A percentile compares a stretch with the other conserved stretches of the same genome.
Conservation (phyloP, 257 asterid genomes). For the Verbena officinalis region DNA sequence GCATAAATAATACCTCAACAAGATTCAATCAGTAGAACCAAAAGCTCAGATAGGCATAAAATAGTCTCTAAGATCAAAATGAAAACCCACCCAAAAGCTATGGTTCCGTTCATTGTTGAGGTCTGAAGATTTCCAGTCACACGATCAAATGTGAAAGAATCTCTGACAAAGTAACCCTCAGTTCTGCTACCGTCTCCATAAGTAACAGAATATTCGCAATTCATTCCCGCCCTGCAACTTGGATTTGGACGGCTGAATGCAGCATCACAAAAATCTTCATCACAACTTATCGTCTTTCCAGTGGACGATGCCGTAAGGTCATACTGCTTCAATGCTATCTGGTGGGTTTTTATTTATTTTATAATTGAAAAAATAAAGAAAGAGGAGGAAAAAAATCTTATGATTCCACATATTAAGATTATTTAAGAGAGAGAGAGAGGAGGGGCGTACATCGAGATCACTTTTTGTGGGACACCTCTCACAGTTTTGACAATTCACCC, state of each 20-base stretch:
- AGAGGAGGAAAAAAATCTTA: background rate
- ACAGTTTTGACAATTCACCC: conserved; percentile 94
- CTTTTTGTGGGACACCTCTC: conserved; percentile 79
- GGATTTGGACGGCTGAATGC: conserved; percentile 52
- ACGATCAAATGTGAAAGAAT: conserved; percentile 65
- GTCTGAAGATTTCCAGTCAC: conserved; percentile 82
- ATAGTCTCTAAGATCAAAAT: conserved; percentile 23
- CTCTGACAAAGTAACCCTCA: conserved; percentile 84
- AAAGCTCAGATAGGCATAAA: conserved; percentile 13
- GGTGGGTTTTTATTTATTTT: conserved; percentile 14
- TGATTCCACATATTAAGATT: background rate
- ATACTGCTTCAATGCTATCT: conserved; percentile 77
- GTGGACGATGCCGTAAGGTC: conserved; percentile 75
- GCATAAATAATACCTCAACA: conserved; percentile 19
- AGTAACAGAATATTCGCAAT: conserved; percentile 76
- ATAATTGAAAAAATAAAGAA: too few species aligned
- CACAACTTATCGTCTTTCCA: conserved; percentile 67
- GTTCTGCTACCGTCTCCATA: conserved; percentile 95
- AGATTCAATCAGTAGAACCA: conserved; percentile 21
- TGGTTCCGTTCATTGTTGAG: conserved; percentile 67
- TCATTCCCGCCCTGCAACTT: conserved; percentile 72
- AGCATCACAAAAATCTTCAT: conserved; percentile 72
- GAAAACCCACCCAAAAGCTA: conserved; percentile 89
- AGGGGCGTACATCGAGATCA: conserved; percentile 67
- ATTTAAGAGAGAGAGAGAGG: background rate